Conservation (phyloP, 345 rosid species). For the Durio zibethinus region DNA sequence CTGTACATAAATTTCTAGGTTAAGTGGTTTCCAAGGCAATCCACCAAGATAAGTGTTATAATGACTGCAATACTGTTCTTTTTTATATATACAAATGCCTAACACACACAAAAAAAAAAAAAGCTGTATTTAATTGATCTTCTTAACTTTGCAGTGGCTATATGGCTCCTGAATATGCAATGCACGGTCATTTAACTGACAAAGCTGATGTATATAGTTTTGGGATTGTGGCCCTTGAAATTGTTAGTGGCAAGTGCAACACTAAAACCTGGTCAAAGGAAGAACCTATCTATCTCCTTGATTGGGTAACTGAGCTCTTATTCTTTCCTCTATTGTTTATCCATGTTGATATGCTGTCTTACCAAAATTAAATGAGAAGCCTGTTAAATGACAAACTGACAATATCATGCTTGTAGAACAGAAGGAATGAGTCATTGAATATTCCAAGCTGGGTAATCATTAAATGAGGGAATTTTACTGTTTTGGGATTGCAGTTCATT, state of each 20-base stretch:
- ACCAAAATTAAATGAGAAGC: neutral
- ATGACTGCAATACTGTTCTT: neutral
- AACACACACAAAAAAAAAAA: neutral
- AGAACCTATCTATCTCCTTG: slow-evolving; percentile 40
- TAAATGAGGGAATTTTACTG: no score
- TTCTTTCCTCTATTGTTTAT: neutral
- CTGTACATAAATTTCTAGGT: no score
- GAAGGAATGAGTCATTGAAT: no score
- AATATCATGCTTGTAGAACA: neutral
- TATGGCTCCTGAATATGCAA: slow-evolving; percentile 65
- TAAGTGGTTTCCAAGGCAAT: neutral
- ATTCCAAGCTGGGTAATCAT: no score
- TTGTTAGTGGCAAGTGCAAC: slow-evolving; percentile 45
- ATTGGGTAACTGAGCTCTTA: slow-evolving; percentile 36
- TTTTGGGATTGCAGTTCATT: no score
- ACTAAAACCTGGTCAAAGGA: slow-evolving; percentile 33
- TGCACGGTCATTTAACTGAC: slow-evolving; percentile 49
- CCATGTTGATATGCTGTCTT: neutral
- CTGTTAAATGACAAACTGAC: neutral
- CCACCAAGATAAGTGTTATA: neutral
- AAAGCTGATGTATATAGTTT: slow-evolving; percentile 68
- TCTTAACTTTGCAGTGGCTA: slow-evolving; percentile 33
- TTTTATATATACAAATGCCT: neutral
- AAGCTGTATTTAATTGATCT: neutral
- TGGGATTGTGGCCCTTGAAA: slow-evolving; percentile 52